These are phyloP conservation scores for Cyberlindnera xishuangbannaensis DNA, from an alignment of 805 yeast species.

Conservation along the genomic window DNA sequence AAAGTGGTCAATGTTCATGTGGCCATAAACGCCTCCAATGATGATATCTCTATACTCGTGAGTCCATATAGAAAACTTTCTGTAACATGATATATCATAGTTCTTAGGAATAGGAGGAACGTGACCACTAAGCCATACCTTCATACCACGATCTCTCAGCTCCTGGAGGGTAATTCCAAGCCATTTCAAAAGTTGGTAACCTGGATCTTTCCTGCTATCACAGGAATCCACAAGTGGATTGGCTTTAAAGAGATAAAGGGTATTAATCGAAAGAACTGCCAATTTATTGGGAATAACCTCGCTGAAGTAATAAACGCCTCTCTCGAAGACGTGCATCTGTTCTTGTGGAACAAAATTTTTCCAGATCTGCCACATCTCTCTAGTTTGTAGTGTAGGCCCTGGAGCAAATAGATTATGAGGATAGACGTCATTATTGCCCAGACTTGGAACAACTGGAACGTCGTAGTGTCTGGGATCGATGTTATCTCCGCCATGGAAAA, in stretches of 20 bases:
- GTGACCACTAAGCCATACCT: conserved; percentile 85
- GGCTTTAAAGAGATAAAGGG: conserved; percentile 65
- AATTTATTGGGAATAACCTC: conserved; percentile 78
- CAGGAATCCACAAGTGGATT: conserved; percentile 84
- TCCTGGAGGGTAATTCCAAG: conserved; percentile 69
- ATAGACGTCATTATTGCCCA: conserved; percentile 85
- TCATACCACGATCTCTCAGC: conserved; percentile 65
- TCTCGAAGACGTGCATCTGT: conserved; percentile 67
- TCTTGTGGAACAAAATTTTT: conserved; percentile 65
- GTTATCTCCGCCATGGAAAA: conserved; percentile 37
- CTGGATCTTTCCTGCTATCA: conserved; percentile 68
- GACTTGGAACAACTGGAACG: conserved; percentile 55
- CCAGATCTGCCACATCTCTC: conserved; percentile 75
- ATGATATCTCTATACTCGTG: conserved; percentile 81
- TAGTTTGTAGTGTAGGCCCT: conserved; percentile 84
- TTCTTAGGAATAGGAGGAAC: conserved; percentile 84
- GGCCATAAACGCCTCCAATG: conserved; percentile 81
- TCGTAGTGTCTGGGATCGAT: conserved; percentile 39
- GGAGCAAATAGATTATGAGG: conserved; percentile 83
- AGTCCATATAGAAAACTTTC: conserved; percentile 75
- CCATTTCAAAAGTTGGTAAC: conserved; percentile 73
- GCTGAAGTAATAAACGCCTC: conserved; percentile 67
- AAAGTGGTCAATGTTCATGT: conserved; percentile 86
- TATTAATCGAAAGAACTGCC: conserved; percentile 75
- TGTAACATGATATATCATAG: conserved; percentile 63